Conservation (phyloP, 352 stramenopile genomes). For the Phytophthora pinifolia region DNA sequence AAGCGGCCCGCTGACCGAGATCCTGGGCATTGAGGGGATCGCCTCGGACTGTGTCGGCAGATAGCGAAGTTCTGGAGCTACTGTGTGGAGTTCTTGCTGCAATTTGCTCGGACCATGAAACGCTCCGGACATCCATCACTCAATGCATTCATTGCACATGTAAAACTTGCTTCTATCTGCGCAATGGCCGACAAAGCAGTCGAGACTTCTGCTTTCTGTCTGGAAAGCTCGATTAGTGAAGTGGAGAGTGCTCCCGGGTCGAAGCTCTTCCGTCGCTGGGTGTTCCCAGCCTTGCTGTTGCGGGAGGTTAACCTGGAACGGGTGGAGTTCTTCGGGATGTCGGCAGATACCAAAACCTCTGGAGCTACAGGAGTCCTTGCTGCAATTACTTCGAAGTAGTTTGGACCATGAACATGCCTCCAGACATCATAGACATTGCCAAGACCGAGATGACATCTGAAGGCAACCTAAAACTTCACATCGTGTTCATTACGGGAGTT, state of each 20-base stretch:
- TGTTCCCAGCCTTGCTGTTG: neutral
- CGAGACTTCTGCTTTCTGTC: slow-evolving; percentile 5
- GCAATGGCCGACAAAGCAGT: slow-evolving; percentile 7
- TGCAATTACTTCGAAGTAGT: too few species aligned
- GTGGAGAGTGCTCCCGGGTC: slow-evolving; percentile 15
- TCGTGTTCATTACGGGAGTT: too few species aligned
- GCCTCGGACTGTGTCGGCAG: slow-evolving; percentile 35
- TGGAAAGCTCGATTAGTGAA: neutral
- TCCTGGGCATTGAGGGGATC: slow-evolving; percentile 5
- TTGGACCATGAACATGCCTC: too few species aligned
- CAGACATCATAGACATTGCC: too few species aligned
- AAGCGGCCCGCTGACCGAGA: slow-evolving; percentile 25
- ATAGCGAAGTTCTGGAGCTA: slow-evolving; percentile 54
- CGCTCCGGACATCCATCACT: slow-evolving; percentile 49
- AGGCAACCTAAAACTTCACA: too few species aligned
- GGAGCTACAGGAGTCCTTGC: too few species aligned
- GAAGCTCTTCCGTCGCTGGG: neutral
- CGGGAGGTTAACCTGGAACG: neutral
- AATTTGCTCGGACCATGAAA: slow-evolving; percentile 81
- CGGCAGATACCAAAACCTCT: neutral
- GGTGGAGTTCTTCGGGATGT: neutral
- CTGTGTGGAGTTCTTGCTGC: slow-evolving; percentile 78
- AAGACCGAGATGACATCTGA: too few species aligned
- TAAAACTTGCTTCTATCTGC: too few species aligned
- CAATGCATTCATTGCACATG: too few species aligned